phyloP scores from a whole-genome alignment of 345 rosid species.

The Camelina hispida region DNA sequence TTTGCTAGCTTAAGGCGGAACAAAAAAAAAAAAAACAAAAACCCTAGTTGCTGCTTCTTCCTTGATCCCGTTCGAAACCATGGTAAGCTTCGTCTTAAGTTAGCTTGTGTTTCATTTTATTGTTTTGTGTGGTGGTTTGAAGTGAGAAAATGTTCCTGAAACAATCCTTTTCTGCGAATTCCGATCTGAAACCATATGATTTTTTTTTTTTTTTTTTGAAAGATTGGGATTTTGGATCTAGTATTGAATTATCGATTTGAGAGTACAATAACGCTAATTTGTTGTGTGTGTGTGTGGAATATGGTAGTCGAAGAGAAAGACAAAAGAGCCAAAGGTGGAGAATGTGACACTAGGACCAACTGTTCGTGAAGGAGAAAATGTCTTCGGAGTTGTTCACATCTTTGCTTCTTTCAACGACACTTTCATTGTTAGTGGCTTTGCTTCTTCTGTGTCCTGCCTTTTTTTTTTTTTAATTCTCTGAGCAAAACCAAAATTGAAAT shows the following conservation, averaged over 20 bases:
- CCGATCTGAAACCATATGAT: constrained; percentile 3
- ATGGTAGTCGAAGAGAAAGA: constrained; percentile 67
- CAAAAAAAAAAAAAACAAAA: not conserved
- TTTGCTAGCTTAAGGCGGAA: constrained; percentile 5
- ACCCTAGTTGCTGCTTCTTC: constrained; percentile 25
- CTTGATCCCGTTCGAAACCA: constrained; percentile 17
- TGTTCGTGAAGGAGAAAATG: constrained; percentile 77
- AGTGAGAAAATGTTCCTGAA: not conserved
- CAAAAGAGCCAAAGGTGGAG: constrained; percentile 83
- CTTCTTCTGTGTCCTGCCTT: not conserved
- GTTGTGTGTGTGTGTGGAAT: not conserved
- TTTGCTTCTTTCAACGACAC: constrained; percentile 84
- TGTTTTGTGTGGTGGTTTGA: not conserved
- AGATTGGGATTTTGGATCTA: not conserved
- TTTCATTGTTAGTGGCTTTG: constrained; percentile 59
- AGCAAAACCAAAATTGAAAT: not conserved
- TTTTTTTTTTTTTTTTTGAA: no score
- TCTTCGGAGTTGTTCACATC: constrained; percentile 77
- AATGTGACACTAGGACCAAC: constrained; percentile 78
- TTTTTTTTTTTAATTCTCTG: no score
- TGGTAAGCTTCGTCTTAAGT: constrained; percentile 32
- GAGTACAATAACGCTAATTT: not conserved
- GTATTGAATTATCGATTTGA: not conserved
- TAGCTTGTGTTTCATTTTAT: not conserved
- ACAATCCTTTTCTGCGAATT: not conserved